These are phyloP conservation scores for Botrytis paeoniae DNA, from an alignment of 2,329 filamentous ascomycete species.

Conservation along the genomic window DNA sequence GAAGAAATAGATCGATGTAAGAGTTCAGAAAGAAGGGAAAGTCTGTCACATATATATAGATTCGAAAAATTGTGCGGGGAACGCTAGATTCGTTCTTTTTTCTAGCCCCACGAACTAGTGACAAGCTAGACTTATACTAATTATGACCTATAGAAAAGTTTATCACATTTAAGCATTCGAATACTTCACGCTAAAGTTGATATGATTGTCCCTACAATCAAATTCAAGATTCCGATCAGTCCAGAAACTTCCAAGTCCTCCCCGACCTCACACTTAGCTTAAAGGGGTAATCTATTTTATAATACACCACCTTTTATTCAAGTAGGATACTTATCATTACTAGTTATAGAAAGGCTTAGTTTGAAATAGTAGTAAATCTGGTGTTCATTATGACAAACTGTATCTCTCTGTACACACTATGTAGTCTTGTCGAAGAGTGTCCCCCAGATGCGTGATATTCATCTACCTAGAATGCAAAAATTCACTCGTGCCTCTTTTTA, in stretches of 20 bases:
- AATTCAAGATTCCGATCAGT: not conserved
- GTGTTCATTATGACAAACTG: not conserved
- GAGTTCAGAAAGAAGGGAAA: not conserved
- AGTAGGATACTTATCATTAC: not conserved
- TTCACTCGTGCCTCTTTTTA: not conserved
- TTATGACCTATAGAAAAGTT: not conserved
- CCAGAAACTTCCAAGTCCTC: not conserved
- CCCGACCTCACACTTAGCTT: not conserved
- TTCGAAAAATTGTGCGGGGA: not conserved
- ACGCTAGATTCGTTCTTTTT: not conserved
- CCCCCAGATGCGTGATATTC: not conserved
- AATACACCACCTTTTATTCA: fast-evolving
- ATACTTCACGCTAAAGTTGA: not conserved
- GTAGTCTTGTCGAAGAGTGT: not conserved
- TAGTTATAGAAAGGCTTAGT: fast-evolving
- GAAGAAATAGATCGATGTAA: not conserved
- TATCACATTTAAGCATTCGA: not conserved
- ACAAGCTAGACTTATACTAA: not conserved
- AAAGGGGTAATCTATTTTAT: not conserved
- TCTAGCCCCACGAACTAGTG: not conserved
- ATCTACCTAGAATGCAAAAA: not conserved
- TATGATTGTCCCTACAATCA: too few species aligned
- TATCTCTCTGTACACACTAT: not conserved
- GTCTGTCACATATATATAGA: not conserved
- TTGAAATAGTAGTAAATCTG: fast-evolving